Base-by-base conservation (phyloP, 495 filamentous ascomycete species). In the Penicillium crystallinum region DNA sequence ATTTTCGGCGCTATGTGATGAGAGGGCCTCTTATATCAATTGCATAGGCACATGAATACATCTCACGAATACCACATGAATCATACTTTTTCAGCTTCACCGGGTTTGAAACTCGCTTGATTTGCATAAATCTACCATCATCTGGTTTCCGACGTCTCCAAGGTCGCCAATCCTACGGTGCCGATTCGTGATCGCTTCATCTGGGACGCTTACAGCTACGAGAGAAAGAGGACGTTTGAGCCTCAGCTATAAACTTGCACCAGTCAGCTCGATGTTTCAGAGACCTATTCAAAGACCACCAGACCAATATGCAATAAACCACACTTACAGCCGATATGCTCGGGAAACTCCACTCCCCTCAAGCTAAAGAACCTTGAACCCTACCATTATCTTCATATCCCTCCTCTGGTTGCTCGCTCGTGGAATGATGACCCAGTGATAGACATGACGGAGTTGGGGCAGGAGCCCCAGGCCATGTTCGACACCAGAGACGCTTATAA, bases 401-500 rank as follows among this genome's bases (percentile, higher is more conserved):
- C 25, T 8, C 25, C 4, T 29, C 4, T 4, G 4, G 4, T 8
- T 29, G 25, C 8, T 8, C 8, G 4, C 8, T 29, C 25, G 4
- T 29, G 4, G 4, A 4, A 29, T 29, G 25, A 4, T 4, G 4
- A 4, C 8, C 25, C 8, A 8, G 25, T 15, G 23, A 9, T 27
- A 10, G 40, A 29, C 1, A 6, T 1, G 25, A 43, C 14, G 25
- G 27, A 3, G 27, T 8, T 21, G 42, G 27, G 2, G 27, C n/a
- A 31, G 41, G 41, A 18, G 41, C 41, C 43, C 54, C 27, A 35
- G 47, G 6, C 33, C 23, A 41, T 27, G 41, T 27, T 12, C 29
- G 9, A 46, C 54, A 56, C 54, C 54, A 56, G 2, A 56, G 42
- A 1, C 48, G 54, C 15, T 56, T 56, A 14, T 56, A 56, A 3